phyloP scores from a whole-genome alignment of 768 basidiomycete genomes.

The Myochromella boudieri region DNA sequence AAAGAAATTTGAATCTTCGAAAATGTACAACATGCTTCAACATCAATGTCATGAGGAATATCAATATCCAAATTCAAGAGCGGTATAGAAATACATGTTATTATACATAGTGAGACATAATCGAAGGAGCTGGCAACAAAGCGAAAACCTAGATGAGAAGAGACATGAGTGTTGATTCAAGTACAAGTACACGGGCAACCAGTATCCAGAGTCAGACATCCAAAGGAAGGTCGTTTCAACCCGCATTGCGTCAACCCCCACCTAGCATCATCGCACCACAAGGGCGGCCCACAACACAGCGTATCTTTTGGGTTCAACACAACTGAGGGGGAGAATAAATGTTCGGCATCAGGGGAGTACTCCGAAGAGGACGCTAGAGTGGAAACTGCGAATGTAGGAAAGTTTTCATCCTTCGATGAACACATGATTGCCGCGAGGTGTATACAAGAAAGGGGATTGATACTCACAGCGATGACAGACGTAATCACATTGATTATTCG shows the following conservation, averaged over 20 bases:
- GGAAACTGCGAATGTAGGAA: conserved; percentile 88
- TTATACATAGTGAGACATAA: no score
- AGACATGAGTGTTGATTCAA: no score
- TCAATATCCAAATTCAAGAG: no score
- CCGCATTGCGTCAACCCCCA: conserved; percentile 74
- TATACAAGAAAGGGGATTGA: neutral
- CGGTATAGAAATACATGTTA: no score
- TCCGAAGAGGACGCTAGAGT: conserved; percentile 69
- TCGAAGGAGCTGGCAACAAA: no score
- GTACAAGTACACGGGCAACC: no score
- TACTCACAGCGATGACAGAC: neutral
- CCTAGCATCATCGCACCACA: conserved; percentile 71
- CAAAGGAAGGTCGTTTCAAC: conserved; percentile 79
- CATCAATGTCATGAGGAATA: no score
- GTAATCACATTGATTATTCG: no score
- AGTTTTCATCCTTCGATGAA: conserved; percentile 48
- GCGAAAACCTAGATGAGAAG: no score
- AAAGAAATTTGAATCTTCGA: no score
- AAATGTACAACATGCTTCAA: no score
- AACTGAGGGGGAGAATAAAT: conserved; percentile 68
- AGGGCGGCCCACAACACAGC: conserved; percentile 61
- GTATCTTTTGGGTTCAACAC: conserved; percentile 70
- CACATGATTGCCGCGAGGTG: conserved; percentile 7
- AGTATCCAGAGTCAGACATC: conserved; percentile 94
- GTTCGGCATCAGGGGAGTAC: conserved; percentile 75